phyloP scores from a whole-genome alignment of 257 asterid species.

The Paraleonurus japonicus region DNA sequence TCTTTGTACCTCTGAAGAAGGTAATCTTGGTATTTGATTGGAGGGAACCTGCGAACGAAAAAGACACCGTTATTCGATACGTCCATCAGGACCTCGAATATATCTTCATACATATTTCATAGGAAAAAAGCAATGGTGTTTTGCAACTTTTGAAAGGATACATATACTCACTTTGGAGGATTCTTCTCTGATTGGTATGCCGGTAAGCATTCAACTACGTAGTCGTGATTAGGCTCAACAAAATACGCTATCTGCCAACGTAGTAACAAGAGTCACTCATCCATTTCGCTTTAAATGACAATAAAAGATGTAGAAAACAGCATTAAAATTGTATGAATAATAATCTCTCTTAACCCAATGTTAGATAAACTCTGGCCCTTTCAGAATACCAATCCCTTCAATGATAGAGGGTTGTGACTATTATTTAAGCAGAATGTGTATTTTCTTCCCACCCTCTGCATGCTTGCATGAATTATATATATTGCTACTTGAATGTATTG shows the following conservation, averaged over 20 bases:
- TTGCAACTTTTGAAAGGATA: not conserved
- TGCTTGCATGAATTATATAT: not conserved
- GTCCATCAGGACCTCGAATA: not conserved
- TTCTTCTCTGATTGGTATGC: constrained; percentile 72
- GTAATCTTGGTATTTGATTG: constrained; percentile 61
- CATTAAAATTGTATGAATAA: not conserved
- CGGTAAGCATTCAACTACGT: constrained; percentile 78
- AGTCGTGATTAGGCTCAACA: constrained; percentile 68
- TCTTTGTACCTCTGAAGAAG: constrained; percentile 62
- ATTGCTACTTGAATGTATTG: not conserved
- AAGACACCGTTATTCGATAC: not conserved
- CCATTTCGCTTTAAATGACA: not conserved
- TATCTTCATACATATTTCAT: not conserved
- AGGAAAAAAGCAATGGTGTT: no score
- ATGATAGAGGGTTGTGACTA: not conserved
- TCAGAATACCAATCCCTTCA: no score
- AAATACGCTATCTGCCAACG: constrained; percentile 70
- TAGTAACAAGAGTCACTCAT: constrained; percentile 13
- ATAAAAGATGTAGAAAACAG: not conserved
- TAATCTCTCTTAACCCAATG: no score
- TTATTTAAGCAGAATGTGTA: no score
- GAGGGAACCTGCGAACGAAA: constrained; percentile 55
- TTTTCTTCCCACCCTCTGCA: not conserved
- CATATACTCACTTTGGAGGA: constrained; percentile 71
- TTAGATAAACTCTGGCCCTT: no score